phyloP scores from a whole-genome alignment of 2,329 filamentous ascomycete species.

The Calonectria hawksworthii region DNA sequence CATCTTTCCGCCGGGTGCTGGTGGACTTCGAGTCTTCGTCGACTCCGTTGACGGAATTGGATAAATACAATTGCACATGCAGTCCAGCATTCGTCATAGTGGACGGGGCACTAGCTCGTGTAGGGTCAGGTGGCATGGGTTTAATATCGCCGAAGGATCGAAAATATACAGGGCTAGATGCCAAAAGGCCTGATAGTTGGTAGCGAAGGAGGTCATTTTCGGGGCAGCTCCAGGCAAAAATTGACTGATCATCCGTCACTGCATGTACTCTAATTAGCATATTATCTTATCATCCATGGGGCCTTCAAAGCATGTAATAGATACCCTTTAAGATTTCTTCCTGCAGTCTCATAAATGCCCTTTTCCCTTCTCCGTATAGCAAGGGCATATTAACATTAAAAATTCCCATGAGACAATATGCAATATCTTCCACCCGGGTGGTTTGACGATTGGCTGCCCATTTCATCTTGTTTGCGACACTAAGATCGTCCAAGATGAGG shows the following conservation, averaged over 20 bases:
- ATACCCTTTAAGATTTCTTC: slow-evolving; percentile 20
- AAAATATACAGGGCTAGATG: background rate
- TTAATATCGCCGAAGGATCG: background rate
- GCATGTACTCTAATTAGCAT: too few species aligned
- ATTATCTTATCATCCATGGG: too few species aligned
- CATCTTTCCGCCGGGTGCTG: too few species aligned
- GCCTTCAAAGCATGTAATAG: too few species aligned
- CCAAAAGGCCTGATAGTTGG: background rate
- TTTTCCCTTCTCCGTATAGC: slow-evolving; percentile 11
- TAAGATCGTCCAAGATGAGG: background rate
- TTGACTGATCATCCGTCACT: slow-evolving; percentile 1
- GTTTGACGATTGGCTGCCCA: slow-evolving; percentile 17
- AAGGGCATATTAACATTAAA: slow-evolving; percentile 21
- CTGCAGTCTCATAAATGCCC: slow-evolving; percentile 17
- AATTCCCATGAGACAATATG: slow-evolving; percentile 15
- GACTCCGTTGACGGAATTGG: too few species aligned
- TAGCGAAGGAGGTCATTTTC: background rate
- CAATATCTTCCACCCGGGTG: slow-evolving; percentile 16
- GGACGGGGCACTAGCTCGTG: background rate
- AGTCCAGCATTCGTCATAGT: background rate
- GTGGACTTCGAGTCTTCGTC: too few species aligned
- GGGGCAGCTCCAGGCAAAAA: background rate
- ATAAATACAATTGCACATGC: background rate
- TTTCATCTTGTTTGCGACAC: slow-evolving; percentile 18
- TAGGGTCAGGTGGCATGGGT: background rate